Base-by-base conservation (phyloP, 495 filamentous ascomycete species). In the Bacidia gigantensis region DNA sequence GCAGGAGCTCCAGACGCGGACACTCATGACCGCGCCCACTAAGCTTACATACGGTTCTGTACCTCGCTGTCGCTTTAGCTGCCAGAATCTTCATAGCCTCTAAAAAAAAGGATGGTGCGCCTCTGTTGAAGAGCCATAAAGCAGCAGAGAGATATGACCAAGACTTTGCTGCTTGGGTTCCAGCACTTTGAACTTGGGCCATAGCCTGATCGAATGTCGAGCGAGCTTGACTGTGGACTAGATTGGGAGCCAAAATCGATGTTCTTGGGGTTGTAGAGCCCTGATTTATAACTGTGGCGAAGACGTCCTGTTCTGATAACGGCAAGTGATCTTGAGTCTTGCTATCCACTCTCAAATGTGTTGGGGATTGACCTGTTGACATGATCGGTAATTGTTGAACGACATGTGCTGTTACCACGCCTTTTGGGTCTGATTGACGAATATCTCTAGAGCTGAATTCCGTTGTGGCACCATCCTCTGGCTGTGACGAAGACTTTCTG, bases 1-100 rank as follows among this genome's bases (percentile, higher is more conserved):
- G 52, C 3, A 89, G 58, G 1, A 86, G 68, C 39, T 65, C 56
- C 23, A 80, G 60, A 44, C 84, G 68, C n/a, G 78, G 74, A 21
- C 39, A n/a, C 26, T 38, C 47, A 26, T 20, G n/a, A 22, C 44
- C 44, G 5, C 14, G 44, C 22, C 20, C 20, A 47, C 44, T 26
- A 47, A 47, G n/a, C 44, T 24, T 20, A 26, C 20, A 14, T 7
- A 35, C 29, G 29, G 7, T 35, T 5, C 14, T 35, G 29, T 35
- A 35, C 14, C 29, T 35, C 5, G 29, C 29, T 35, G 5, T 14
- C 29, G 14, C 29, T 35, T 35, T 35, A 14, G 29, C 5, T 35
- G 29, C 29, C 5, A 35, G 14, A 49, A 38, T 18, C 29, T 54
- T 44, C 14, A 39, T 32, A 11, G 17, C 7, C 21, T 17, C 42